Percentiles rank a stretch among this genome's conserved stretches.
phyloP scores from a whole-genome alignment of 169 alveolate genomes.

The Eimeria praecox region DNA sequence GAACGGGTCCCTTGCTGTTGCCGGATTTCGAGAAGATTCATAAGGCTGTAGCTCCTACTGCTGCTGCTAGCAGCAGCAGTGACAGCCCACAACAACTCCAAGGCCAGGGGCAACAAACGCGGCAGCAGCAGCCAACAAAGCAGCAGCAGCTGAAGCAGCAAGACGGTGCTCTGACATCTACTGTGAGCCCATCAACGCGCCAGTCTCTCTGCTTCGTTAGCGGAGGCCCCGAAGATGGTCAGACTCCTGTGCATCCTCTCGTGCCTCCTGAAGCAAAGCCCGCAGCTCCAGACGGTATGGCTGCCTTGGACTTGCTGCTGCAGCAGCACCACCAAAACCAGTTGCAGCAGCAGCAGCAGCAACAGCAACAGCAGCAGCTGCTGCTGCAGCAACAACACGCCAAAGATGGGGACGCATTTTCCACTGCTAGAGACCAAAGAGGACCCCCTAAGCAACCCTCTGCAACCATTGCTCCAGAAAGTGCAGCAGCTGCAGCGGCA shows the following conservation, averaged over 20 bases:
- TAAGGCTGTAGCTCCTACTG: conserved; percentile 44
- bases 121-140: not conserved
- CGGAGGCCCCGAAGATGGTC: conserved; percentile 20
- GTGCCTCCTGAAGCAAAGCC: not conserved
- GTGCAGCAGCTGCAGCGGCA: conserved; percentile 41
- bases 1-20: conserved; percentile 13
- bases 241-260: conserved; percentile 39
- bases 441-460: not conserved
- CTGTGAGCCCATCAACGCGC: conserved; percentile 62
- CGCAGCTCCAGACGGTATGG: not conserved
- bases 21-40: conserved; percentile 10
- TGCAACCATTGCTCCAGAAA: not conserved
- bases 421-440: too few species aligned
- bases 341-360: conserved; percentile 50
- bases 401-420: too few species aligned
- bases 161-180: conserved; percentile 32
- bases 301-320: conserved; percentile 39
- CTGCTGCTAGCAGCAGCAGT: conserved; percentile 41
- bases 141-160: conserved; percentile 65
- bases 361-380: conserved; percentile 18
- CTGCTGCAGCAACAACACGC: not conserved
- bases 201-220: conserved; percentile 58
- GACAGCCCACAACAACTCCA: conserved; percentile 37
- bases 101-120: not conserved
- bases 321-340: conserved; percentile 26